These are phyloP conservation scores for Vigna radiata DNA, from an alignment of 306 rosid genomes.

Conservation along the genomic window DNA sequence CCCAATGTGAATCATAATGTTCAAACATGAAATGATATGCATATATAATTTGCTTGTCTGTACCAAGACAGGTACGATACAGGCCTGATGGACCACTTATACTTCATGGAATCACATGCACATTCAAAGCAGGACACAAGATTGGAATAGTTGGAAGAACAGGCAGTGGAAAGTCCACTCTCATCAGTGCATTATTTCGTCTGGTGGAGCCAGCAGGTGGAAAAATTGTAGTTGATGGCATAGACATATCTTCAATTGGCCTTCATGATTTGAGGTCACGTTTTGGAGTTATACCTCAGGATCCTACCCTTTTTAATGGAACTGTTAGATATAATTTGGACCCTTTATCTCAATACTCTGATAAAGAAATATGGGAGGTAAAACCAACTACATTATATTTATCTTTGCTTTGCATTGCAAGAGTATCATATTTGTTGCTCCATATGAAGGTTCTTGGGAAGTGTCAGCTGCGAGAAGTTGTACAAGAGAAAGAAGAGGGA, in stretches of 20 bases:
- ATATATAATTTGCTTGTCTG: background rate
- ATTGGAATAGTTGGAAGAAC: slow-evolving; percentile 64
- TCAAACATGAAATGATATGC: too few relatives aligned
- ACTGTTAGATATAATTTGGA: slow-evolving; percentile 74
- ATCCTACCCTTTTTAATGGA: slow-evolving; percentile 82
- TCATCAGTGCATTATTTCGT: slow-evolving; percentile 68
- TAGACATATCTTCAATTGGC: slow-evolving; percentile 72
- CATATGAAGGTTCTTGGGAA: slow-evolving; percentile 63
- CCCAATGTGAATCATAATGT: background rate
- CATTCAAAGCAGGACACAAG: slow-evolving; percentile 69
- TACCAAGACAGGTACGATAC: slow-evolving; percentile 59
- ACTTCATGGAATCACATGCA: slow-evolving; percentile 73
- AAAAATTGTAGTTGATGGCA: slow-evolving; percentile 64
- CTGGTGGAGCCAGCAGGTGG: slow-evolving; percentile 72
- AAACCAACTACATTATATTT: background rate
- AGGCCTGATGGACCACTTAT: slow-evolving; percentile 64
- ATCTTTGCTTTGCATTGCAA: background rate
- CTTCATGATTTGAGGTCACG: slow-evolving; percentile 78
- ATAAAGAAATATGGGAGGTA: slow-evolving; percentile 79
- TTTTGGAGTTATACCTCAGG: slow-evolving; percentile 77
- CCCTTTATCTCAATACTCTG: slow-evolving; percentile 64
- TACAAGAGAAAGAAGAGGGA: slow-evolving; percentile 61
- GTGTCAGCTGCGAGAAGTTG: slow-evolving; percentile 64
- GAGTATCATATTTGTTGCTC: background rate
- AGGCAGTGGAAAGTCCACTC: slow-evolving; percentile 80